Evolutionary conservation across 2,329 filamentous ascomycete species (phyloP), one percentile per base, ranked within the genome.

Genomic region (Trichoderma oligosporum): DNA sequence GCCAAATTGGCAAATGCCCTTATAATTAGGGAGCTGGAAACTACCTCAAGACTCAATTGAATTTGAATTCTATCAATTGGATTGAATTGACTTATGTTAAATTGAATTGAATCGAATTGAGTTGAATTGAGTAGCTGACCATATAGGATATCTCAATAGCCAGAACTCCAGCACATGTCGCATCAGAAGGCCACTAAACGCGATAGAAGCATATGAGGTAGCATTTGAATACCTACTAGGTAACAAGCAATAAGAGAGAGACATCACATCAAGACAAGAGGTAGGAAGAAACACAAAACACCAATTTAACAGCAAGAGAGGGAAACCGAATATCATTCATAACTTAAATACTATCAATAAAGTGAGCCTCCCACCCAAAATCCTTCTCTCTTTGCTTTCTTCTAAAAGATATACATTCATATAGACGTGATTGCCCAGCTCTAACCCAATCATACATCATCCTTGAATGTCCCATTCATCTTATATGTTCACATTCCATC

Each of bases 381-480:
- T 9, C 27, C n/a, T 8, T 4, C 24, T 36, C 22, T 29, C 22
- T 29, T 31, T 18, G 27, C 24, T 52, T 38, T 49, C 44, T 18
- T 61, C 22, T 46, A 27, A 39, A 61, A n/a, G n/a, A 61, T 58
- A 47, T 66, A 65, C 62, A 64, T 62, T 66, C 61, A 61, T 65
- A 57, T 60, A 66, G 53, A 56, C 64, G 56, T 58, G 59, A 46
- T 64, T 60, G 57, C 60, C 60, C 63, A 60, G 63, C 56, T 67
- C 65, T 65, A 68, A 56, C 59, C 55, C 63, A 62, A 62, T 60
- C 63, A 61, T 61, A 60, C 51, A 56, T 65, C 41, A 44, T 58
- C 44, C 41, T 46, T n/a, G 7, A 46, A 49, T 22, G 31, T 54
- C 39, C 47, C 48, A 39, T 42, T 52, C 56, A 39, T 54, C 33